Evolutionary conservation across 805 yeast species (phyloP).

Genomic region (Novakomyces olei): DNA sequence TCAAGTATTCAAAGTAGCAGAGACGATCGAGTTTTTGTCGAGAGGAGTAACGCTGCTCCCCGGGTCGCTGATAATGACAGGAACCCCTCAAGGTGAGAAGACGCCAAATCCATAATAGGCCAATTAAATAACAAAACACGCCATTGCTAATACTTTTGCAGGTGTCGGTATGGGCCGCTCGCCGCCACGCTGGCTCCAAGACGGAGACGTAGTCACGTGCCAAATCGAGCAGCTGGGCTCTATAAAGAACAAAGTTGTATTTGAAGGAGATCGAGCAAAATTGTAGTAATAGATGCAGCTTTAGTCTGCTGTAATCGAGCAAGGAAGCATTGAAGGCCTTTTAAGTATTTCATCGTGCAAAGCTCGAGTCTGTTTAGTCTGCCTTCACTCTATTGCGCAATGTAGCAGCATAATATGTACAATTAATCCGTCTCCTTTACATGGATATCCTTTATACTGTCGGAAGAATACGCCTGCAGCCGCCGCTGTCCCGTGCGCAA

Average conservation of each 20-base stretch:
- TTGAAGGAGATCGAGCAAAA: constrained; percentile 12
- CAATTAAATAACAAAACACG: too few species aligned
- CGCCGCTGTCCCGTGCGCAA: not conserved
- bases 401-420: too few species aligned
- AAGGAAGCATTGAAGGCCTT: too few species aligned
- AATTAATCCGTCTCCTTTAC: too few species aligned
- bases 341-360: too few species aligned
- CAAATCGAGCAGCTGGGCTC: constrained; percentile 24
- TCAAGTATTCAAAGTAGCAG: constrained; percentile 25
- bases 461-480: not conserved
- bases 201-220: constrained; percentile 26
- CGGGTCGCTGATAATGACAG: constrained; percentile 34
- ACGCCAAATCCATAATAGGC: too few species aligned
- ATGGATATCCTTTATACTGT: not conserved
- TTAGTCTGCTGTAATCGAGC: too few species aligned
- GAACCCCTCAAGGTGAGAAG: constrained; percentile 37
- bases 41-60: constrained; percentile 31
- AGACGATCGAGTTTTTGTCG: constrained; percentile 25
- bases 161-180: constrained; percentile 29
- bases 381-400: too few species aligned
- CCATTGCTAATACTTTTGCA: too few species aligned
- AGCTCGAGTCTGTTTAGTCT: too few species aligned
- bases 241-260: constrained; percentile 20
- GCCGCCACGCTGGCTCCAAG: constrained; percentile 22
- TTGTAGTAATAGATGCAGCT: constrained; percentile 13